Base-by-base conservation (phyloP, 345 rosid species). In the Eucalyptus shirleyi region DNA sequence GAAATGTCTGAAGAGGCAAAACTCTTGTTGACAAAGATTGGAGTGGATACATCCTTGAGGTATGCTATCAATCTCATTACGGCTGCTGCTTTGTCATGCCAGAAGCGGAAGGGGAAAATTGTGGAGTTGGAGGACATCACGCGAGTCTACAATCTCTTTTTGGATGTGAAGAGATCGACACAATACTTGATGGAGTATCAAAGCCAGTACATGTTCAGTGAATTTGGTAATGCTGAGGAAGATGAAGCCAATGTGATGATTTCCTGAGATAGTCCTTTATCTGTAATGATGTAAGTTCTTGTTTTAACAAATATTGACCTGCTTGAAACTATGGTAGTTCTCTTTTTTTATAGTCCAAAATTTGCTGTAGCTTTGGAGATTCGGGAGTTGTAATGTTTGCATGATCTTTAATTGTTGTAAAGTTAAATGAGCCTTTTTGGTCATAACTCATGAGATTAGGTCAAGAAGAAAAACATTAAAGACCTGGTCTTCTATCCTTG, bases 111-210 rank as follows among this genome's bases (percentile, higher is more conserved):
- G 93, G 99, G 96, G 50, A 95, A 91, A 90, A 26, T 95, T 32
- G 98, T 98, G 87, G 99, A 97, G 91, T 89, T 92, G 18, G 96
- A 94, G 91, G 99, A 98, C 88, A 89, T 97, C 23, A 92, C 93
- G 47, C 93, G 98, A 42, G 99, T 95, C 85, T 98, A 98, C 89
- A 90, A 89, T 86, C 93, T 98, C 86, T 98, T 98, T 91, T 93
- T 98, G 88, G 99, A 98, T 90, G 98, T 97, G 88, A 95, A 95
- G 96, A 95, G 99, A 90, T 98, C 99, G 8, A 95, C 96, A 42
- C 99, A 98, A 91, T 98, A 95, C 89, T 94, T 98, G 92, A 96
- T 97, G 92, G 98, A 96, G 94, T 96, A 94, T 87, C 97, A 95
- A 91, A 95, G 93, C 88, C 97, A 96, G 95, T 98, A 96, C 94